Conservation (phyloP, 2,329 filamentous ascomycete genomes). For the Blastomyces emzantsi region DNA sequence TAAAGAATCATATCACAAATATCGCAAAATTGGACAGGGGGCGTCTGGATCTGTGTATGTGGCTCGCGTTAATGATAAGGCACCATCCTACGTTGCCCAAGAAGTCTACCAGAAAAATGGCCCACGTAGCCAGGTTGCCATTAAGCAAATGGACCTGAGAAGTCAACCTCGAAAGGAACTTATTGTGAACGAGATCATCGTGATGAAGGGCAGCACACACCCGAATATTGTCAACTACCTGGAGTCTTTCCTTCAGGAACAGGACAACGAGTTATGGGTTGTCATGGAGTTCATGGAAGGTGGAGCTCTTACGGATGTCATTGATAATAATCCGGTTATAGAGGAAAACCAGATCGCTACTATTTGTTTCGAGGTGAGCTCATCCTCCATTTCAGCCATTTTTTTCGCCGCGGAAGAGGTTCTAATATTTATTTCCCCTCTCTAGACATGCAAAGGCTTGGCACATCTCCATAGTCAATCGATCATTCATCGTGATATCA, state of each 20-base stretch:
- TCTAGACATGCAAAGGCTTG: constrained; percentile 85
- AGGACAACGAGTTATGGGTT: constrained; percentile 94
- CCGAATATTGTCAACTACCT: constrained; percentile 99
- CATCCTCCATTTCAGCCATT: constrained; percentile 30
- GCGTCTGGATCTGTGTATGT: constrained; percentile 98
- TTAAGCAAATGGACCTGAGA: constrained; percentile 99
- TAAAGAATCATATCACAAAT: constrained; percentile 92
- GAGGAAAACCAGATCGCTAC: constrained; percentile 96
- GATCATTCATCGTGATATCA: constrained; percentile 98
- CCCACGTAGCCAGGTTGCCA: constrained; percentile 79
- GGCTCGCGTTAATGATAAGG: constrained; percentile 83
- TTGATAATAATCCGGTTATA: constrained; percentile 92
- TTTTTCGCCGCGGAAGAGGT: not conserved
- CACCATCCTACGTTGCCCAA: constrained; percentile 69
- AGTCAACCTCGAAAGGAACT: constrained; percentile 96
- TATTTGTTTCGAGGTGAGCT: constrained; percentile 83
- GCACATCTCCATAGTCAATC: constrained; percentile 92
- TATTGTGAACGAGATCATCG: constrained; percentile 99
- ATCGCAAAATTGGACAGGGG: constrained; percentile 99
- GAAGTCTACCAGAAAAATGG: constrained; percentile 73
- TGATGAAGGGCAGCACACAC: constrained; percentile 99
- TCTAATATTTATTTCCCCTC: constrained; percentile 17
- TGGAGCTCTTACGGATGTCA: constrained; percentile 92
- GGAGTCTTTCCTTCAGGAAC: constrained; percentile 92
- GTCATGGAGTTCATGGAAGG: constrained; percentile 99